Base-by-base conservation (phyloP, 441 rosid genomes). In the Populus tomentosa region DNA sequence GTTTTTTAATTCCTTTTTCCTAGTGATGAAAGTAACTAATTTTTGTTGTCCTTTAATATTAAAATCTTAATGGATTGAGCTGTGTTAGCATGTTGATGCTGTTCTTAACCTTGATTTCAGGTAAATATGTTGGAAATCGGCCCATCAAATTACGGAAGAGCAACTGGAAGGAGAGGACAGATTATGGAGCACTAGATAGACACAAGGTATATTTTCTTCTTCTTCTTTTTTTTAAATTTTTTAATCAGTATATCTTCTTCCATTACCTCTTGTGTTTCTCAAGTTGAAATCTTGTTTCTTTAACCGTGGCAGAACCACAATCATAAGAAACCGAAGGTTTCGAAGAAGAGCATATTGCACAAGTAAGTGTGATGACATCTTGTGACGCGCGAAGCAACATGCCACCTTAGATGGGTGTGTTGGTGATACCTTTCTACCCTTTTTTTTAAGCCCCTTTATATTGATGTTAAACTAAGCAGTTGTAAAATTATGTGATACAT, bases 141-240 rank as follows among this genome's bases (percentile, higher is more conserved):
- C 99, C 98, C 0, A 94, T 95, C 73, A 95, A 94, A 77, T 85
- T 95, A 70, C 87, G 98, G 9, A 95, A 95, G 88, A 95, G 99
- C 88, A 95, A 90, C 81, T 95, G 99, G 98, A 92, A 84, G 85
- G 98, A 95, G 81, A 91, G 99, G 75, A 95, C 87, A 68, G 97
- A 95, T 70, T 71, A 75, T 73, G 92, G 88, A 1, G 97, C 97
- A 40, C 77, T 90, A 4, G 95, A 67, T 66, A 89, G 88, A 77
- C 98, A 89, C 4, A 95, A 90, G 99, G 98, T 85, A 82, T 0
- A 4, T 33, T 26, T n/a, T 7, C 6, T 32, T n/a, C 6, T 1
- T 21, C 1, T 28, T 30, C 0, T 32, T 1, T 28, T 30, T 0
- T 32, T 1, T 65, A n/a, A n/a, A n/a, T n/a, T n/a, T n/a, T n/a